Base-by-base conservation (phyloP, 169 alveolate species). In the Eimeria zaria region DNA sequence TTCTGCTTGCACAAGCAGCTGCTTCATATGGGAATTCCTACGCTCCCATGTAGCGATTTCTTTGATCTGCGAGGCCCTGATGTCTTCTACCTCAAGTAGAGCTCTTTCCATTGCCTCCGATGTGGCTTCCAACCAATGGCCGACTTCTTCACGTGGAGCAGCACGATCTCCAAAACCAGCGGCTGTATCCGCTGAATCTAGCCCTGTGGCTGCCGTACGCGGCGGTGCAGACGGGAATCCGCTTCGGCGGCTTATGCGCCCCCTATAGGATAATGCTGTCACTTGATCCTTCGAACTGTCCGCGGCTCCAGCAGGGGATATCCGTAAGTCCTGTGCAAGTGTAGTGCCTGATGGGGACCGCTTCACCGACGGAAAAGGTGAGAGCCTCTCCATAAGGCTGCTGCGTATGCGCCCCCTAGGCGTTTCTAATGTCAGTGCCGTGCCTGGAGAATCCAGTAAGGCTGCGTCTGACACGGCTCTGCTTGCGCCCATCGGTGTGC, bases 51-150 rank as follows among this genome's bases (percentile, higher is more conserved):
- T n/a, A 30, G 7, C 27, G 46, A 58, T 46, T 18, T 58, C 81
- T 60, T 62, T 55, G 27, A 55, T 55, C 62, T 62, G 48, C n/a
- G 80, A 60, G 55, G 80, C 53, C 46, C 80, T 36, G 55, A 85
- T 41, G 30, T 87, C 93, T 48, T 87, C 93, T 18, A 87, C 44
- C 51, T 87, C 93, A 22, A 87, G 60, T 33, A 87, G 53, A 33
- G 93, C 93, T 62, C 93, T 62, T 64, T 87, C 93, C 93, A 87
- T 87, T 39, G 93, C 93, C 81, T 87, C 93, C 9, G 62, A 87
- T 41, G 60, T 64, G 64, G 46, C 58, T 36, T 44, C 62, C 78
- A 87, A 36, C 91, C 53, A 53, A 1, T 39, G 91, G 36, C 74
- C 11, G 55, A 58, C 55, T 55, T 9, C 73, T 36, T 18, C 53